Percentiles rank a stretch among this genome's conserved stretches.
Conservation (phyloP, 805 yeast species). For the Yamadazyma sp. region DNA sequence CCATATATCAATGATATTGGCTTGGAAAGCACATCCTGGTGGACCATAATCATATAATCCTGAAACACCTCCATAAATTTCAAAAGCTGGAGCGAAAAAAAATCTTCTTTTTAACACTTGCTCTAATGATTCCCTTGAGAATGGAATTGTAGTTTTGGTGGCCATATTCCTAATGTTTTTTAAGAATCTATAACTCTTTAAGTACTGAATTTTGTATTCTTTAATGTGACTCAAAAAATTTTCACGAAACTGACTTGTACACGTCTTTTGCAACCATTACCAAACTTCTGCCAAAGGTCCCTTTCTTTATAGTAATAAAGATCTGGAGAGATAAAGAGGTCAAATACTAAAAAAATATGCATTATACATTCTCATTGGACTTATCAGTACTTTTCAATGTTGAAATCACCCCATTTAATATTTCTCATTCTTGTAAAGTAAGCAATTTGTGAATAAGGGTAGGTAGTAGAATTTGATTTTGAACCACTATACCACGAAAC, state of each 20-base stretch:
- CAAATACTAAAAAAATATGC: no score
- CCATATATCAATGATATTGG: conserved; percentile 92
- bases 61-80: conserved; percentile 96
- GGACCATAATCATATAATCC: conserved; percentile 99
- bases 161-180: no score
- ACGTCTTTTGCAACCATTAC: no score
- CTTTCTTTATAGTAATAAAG: no score
- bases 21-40: conserved; percentile 98
- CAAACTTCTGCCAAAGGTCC: no score
- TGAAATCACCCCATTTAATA: conserved; percentile 26
- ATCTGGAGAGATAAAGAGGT: no score
- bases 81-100: conserved; percentile 97
- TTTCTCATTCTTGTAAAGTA: conserved; percentile 26
- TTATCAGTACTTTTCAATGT: no score
- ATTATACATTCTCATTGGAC: no score
- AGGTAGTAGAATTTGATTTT: conserved; percentile 31
- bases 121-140: conserved; percentile 86
- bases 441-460: conserved; percentile 34
- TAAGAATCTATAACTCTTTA: no score
- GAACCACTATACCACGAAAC: conserved; percentile 34
- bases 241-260: no score
- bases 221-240: no score
- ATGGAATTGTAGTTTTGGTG: conserved; percentile 32
- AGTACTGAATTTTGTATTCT: no score
- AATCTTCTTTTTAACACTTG: conserved; percentile 91